phyloP scores from a whole-genome alignment of 768 basidiomycete genomes.

The Tricholoma terreum region DNA sequence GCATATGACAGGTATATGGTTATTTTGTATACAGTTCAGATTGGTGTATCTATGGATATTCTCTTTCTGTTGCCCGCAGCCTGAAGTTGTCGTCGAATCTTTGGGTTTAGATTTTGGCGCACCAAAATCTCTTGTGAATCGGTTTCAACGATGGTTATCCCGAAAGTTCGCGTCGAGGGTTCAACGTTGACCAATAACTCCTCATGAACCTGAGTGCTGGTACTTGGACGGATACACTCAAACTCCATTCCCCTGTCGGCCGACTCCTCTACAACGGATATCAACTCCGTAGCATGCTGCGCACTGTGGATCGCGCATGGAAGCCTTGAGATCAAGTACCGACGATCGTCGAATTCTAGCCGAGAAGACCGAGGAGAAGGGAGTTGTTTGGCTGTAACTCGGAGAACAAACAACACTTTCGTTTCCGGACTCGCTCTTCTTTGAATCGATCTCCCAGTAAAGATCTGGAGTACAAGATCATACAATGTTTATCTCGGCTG shows the following conservation, averaged over 20 bases:
- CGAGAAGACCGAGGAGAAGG: neutral
- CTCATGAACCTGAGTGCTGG: too few species aligned
- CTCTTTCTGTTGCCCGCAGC: too few species aligned
- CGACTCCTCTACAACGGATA: neutral
- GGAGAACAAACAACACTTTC: neutral
- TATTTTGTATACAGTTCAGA: too few species aligned
- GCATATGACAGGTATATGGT: neutral
- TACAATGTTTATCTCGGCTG: constrained; percentile 53
- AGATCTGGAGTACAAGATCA: neutral
- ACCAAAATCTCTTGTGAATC: too few species aligned
- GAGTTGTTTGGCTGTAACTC: neutral
- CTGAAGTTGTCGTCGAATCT: too few species aligned
- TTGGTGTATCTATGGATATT: too few species aligned
- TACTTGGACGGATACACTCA: neutral
- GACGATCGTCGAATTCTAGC: neutral
- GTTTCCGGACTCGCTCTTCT: neutral
- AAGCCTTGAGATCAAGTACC: neutral
- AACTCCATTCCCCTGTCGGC: neutral
- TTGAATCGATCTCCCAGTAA: neutral
- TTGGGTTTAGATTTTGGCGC: too few species aligned
- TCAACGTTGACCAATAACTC: too few species aligned
- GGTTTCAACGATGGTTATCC: too few species aligned
- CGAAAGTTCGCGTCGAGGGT: too few species aligned
- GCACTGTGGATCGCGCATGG: neutral
- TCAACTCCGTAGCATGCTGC: neutral